phyloP scores from a whole-genome alignment of 441 rosid genomes.

The Pelargonium australe region DNA sequence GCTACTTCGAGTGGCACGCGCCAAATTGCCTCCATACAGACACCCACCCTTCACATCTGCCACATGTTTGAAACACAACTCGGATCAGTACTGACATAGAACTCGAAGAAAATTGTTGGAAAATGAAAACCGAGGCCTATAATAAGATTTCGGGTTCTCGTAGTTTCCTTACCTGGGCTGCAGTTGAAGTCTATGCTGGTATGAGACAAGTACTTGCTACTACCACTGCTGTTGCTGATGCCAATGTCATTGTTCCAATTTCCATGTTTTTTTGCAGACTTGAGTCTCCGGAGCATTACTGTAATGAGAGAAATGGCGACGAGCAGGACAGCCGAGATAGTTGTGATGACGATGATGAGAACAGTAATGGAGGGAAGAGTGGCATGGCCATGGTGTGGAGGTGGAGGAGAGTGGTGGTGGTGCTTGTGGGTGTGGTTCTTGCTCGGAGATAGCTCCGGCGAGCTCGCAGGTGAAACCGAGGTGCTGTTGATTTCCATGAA shows the following conservation, averaged over 20 bases:
- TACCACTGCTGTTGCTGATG: conserved; percentile 20
- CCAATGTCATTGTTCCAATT: conserved; percentile 28
- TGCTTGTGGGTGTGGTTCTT: conserved; percentile 21
- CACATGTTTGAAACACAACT: conserved; percentile 12
- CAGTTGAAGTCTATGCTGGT: conserved; percentile 37
- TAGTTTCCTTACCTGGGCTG: conserved; percentile 58
- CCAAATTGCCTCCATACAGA: conserved; percentile 39
- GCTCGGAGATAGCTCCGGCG: conserved; percentile 15
- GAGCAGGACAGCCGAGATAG: conserved; percentile 33
- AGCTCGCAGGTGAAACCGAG: conserved; percentile 19
- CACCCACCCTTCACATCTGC: conserved; percentile 66
- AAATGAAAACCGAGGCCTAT: not conserved
- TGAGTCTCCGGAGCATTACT: conserved; percentile 44
- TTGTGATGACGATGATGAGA: conserved; percentile 38
- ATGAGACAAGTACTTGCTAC: conserved; percentile 33
- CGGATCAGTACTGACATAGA: conserved; percentile 15
- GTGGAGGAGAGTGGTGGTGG: conserved; percentile 27
- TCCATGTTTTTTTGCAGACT: conserved; percentile 30
- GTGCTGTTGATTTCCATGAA: conserved; percentile 42
- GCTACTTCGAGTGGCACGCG: conserved; percentile 19
- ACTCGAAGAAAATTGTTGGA: not conserved
- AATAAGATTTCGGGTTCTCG: not conserved
- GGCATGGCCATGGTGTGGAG: conserved; percentile 25
- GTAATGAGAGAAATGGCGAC: conserved; percentile 38
- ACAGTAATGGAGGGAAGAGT: conserved; percentile 40